Percentiles rank a stretch among this genome's conserved stretches.
Evolutionary conservation across 306 rosid species (phyloP).

Genomic region (Abrus precatorius): DNA sequence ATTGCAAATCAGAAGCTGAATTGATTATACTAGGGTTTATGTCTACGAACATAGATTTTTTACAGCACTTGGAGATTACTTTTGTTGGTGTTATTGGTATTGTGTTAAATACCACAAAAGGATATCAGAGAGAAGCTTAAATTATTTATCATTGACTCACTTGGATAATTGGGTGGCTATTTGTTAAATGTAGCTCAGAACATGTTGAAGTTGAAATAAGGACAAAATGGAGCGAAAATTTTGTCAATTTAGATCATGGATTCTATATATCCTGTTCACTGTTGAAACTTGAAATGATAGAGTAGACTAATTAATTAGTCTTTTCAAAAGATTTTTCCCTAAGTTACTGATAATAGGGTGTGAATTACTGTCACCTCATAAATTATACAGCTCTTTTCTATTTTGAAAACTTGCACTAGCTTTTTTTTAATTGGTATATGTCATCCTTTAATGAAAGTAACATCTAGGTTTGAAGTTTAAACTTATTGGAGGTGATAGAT

Average conservation of each 20-base stretch:
- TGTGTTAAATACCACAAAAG: not conserved
- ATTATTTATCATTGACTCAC: not conserved
- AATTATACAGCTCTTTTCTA: not conserved
- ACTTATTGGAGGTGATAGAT: slow-evolving; percentile 24
- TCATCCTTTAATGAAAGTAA: slow-evolving; percentile 1
- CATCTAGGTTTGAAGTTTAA: not conserved
- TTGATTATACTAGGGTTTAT: not conserved
- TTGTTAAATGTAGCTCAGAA: slow-evolving; percentile 10
- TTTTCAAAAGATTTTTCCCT: not conserved
- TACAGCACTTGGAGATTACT: not conserved
- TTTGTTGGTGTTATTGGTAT: not conserved
- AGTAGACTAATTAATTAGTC: not conserved
- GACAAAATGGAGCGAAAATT: slow-evolving; percentile 3
- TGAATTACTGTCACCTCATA: slow-evolving; percentile 13
- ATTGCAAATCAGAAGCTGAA: not conserved
- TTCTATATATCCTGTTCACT: slow-evolving; percentile 6
- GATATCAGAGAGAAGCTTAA: slow-evolving; percentile 23
- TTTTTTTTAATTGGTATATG: slow-evolving; percentile 8
- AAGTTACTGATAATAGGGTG: slow-evolving; percentile 4
- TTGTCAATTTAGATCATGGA: not conserved
- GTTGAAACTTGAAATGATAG: not conserved
- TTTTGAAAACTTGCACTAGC: slow-evolving; percentile 12
- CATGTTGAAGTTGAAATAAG: slow-evolving; percentile 20
- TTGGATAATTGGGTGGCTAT: slow-evolving; percentile 27
- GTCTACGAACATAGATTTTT: not conserved